Conservation (phyloP, 345 rosid genomes). For the Physaria fendleri region DNA sequence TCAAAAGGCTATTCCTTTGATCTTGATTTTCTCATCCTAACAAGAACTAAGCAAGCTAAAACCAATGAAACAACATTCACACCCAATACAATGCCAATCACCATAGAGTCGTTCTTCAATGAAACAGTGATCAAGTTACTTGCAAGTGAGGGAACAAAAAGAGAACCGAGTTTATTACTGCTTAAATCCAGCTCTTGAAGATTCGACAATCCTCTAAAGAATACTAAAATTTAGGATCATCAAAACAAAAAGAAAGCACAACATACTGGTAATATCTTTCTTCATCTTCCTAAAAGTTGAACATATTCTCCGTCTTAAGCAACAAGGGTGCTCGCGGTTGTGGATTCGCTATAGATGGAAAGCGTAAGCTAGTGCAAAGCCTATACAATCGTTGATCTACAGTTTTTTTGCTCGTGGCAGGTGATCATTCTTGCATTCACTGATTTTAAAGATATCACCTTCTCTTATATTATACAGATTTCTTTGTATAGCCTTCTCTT, state of each 20-base stretch:
- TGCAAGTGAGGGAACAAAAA: constrained; percentile 50
- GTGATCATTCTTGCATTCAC: too few relatives aligned
- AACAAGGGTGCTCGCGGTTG: constrained; percentile 63
- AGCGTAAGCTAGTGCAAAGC: background rate
- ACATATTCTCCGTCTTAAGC: constrained; percentile 28
- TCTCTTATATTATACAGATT: too few relatives aligned
- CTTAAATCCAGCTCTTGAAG: constrained; percentile 59
- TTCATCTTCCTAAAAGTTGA: constrained; percentile 1
- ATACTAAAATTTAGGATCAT: background rate
- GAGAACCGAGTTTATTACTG: constrained; percentile 56
- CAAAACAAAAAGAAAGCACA: constrained; percentile 2
- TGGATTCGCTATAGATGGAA: constrained; percentile 48
- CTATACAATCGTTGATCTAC: too few relatives aligned
- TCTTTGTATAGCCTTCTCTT: too few relatives aligned
- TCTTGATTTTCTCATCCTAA: constrained; percentile 29
- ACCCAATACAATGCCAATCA: too few relatives aligned
- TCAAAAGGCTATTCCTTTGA: constrained; percentile 15
- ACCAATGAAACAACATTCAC: constrained; percentile 34
- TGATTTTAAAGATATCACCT: too few relatives aligned
- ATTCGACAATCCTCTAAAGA: constrained; percentile 29
- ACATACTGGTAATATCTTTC: background rate
- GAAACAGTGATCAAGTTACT: constrained; percentile 39
- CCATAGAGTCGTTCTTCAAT: constrained; percentile 59
- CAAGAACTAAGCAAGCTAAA: constrained; percentile 38
- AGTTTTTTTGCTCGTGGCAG: too few relatives aligned